phyloP scores from a whole-genome alignment of 1,284 basidiomycete species.

The Meripilus lineatus region DNA sequence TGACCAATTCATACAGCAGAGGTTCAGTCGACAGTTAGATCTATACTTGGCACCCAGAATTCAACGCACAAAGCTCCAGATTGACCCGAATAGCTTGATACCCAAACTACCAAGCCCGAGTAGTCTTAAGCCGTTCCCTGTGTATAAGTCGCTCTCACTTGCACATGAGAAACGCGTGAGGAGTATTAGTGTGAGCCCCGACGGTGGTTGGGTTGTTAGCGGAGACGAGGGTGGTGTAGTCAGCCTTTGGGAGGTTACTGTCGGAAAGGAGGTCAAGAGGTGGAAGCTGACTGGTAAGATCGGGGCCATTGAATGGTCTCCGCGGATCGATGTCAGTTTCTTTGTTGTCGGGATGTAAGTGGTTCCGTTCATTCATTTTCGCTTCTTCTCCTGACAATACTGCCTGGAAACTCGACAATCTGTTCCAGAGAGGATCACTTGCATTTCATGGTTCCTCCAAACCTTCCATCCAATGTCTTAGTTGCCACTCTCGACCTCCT shows the following conservation, averaged over 20 bases:
- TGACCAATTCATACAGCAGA: conserved; percentile 88
- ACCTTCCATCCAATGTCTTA: conserved; percentile 55
- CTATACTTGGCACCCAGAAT: conserved; percentile 96
- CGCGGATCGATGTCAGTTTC: conserved; percentile 77
- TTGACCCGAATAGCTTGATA: conserved; percentile 87
- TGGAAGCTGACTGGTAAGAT: conserved; percentile 86
- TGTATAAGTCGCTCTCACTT: conserved; percentile 74
- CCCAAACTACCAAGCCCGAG: conserved; percentile 95
- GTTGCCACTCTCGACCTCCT: conserved; percentile 63
- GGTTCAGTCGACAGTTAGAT: conserved; percentile 94
- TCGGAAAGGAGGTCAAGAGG: conserved; percentile 85
- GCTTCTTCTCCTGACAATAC: conserved; percentile 4
- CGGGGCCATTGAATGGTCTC: conserved; percentile 91
- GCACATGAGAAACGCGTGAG: conserved; percentile 72
- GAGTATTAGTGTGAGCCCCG: conserved; percentile 79
- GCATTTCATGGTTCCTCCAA: conserved; percentile 80
- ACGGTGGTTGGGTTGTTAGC: conserved; percentile 88
- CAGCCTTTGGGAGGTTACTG: conserved; percentile 90
- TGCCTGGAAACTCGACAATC: no score
- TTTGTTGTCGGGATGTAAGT: conserved; percentile 82
- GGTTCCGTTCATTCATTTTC: conserved; percentile 1
- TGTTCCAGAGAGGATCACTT: conserved; percentile 73
- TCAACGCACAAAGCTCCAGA: conserved; percentile 82
- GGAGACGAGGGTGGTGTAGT: conserved; percentile 91
- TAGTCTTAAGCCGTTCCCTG: conserved; percentile 94